Evolutionary conservation across 2,329 filamentous ascomycete genomes (phyloP), one percentile per base, ranked within the genome.

Genomic region (Aspergillus vadensis): DNA sequence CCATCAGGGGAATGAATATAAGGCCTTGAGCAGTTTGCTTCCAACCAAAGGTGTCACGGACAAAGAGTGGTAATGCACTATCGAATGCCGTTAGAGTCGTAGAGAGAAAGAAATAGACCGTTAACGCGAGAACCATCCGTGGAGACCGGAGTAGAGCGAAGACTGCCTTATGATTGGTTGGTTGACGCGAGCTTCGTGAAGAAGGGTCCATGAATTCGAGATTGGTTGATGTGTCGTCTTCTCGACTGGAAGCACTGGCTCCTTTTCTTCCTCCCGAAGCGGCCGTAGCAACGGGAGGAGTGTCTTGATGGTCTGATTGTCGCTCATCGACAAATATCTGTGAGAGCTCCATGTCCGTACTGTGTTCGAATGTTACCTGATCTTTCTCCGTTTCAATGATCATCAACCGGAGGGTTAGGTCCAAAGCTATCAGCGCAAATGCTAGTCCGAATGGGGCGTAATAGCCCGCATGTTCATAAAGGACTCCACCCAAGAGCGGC

Each of bases 401-500:
- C 32, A 43, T 4, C 19, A 55, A 17, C 23, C 52, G 52, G 8
- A 55, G 52, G n/a, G 21, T 38, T 12, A 43, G n/a, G 17, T 55
- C 52, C 15, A 55, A 3, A 14, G 8, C 38, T 15, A 55, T 55
- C 32, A 55, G n/a, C 3, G 19, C 38, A 43, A 55, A 55, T n/a
- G 52, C 52, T n/a, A 55, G 15, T 21, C 14, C 38, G 17, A 55
- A 55, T 8, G 25, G 15, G 21, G 52, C 8, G 23, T 43, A 44
- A 15, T 55, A 55, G 17, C 52, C 52, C 7, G 52, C 52, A 19
- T 55, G 32, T 23, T 55, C 32, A 43, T 55, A 55, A 15, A 55
- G 17, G 6, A 17, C 30, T 6, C 52, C 52, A 4, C 52, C 52
- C 12, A 55, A 8, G 8, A 55, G 32, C 9, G 52, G 52, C 12